Percentiles rank a stretch among this genome's conserved stretches.
Conservation (phyloP, 2,329 filamentous ascomycete genomes). For the Fusarium albosuccineum region DNA sequence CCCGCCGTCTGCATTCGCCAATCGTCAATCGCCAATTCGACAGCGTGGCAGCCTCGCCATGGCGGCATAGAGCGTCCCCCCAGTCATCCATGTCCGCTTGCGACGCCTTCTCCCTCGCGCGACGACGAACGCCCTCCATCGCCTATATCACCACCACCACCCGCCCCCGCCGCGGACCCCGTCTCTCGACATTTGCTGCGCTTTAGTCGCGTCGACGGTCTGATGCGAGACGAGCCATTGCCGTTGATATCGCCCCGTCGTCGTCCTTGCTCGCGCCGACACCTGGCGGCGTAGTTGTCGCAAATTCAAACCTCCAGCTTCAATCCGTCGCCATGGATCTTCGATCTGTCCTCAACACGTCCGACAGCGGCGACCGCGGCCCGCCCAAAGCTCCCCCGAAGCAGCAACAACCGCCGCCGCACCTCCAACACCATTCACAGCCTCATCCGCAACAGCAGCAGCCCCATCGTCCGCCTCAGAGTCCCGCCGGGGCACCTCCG, state of each 20-base stretch:
- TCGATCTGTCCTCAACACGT: conserved; percentile 66
- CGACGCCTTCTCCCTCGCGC: conserved; percentile 45
- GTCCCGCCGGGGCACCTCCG: conserved; percentile 48
- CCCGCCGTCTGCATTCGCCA: conserved; percentile 33
- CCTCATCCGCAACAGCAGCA: conserved; percentile 54
- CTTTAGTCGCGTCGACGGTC: conserved; percentile 40
- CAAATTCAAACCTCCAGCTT: conserved; percentile 21
- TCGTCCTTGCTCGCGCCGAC: conserved; percentile 36
- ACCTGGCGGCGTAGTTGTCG: conserved; percentile 33
- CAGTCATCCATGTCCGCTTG: conserved; percentile 48
- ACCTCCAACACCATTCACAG: conserved; percentile 46
- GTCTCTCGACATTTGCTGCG: conserved; percentile 11
- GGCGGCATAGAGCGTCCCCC: conserved; percentile 42
- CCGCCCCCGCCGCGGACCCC: conserved; percentile 16
- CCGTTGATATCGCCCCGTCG: conserved; percentile 38
- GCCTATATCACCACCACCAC: conserved; percentile 11
- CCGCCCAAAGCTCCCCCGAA: conserved; percentile 51
- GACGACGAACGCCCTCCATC: conserved; percentile 42
- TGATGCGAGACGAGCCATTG: conserved; percentile 34
- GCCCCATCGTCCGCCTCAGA: conserved; percentile 58
- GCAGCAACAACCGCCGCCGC: conserved; percentile 52
- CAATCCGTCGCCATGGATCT: conserved; percentile 60
- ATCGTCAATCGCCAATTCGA: conserved; percentile 43
- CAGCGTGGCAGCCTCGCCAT: conserved; percentile 48
- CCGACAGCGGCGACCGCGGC: conserved; percentile 59